Base-by-base conservation (phyloP, 768 basidiomycete genomes). In the Agaricus sinodeliciosus region DNA sequence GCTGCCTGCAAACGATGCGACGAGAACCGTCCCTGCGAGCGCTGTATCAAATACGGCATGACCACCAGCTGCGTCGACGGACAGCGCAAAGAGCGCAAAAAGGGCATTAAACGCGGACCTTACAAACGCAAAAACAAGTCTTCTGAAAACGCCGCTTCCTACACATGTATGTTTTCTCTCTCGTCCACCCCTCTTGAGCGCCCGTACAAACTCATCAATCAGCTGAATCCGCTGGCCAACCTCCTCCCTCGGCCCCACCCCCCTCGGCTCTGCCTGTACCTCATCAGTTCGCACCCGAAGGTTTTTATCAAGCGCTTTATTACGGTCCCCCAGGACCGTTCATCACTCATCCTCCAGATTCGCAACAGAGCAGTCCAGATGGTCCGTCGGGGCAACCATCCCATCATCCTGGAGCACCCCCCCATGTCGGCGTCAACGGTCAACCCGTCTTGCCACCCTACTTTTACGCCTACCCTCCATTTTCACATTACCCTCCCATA, bases 61-160 rank as follows among this genome's bases (percentile, higher is more conserved):
- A 71, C 80, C 2, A 77, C 77, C 9, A 77, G 84, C 50, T 96
- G 94, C 67, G 72, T 87, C 51, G 94, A 96, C 66, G 93, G 92
- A 27, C 87, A 90, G 62, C 80, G 94, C 63, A 96, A 95, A 71
- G 93, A 95, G 68, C 78, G 94, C 57, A 92, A 91, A 71, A 91
- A 89, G 67, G 90, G 90, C 50, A 78, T 91, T 66, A 92, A 92
- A 69, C 77, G 90, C 57, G 90, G 90, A 3, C 90, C 90, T 55
- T 92, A 92, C 76, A 90, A 89, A 72, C 74, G 78, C 55, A 78
- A 78, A 61, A 68, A 69, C 55, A 77, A 77, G 53, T 40, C 48
- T 22, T 58, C 57, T 9, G 65, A 63, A 2, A 52, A 54, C 18
- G 27, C 47, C 11, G 42, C 22, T 9, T 11, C 43, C 35, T 66